Evolutionary conservation across 2,329 filamentous ascomycete genomes (phyloP), one percentile per base, ranked within the genome.

Genomic region (Fusarium denticulatum): DNA sequence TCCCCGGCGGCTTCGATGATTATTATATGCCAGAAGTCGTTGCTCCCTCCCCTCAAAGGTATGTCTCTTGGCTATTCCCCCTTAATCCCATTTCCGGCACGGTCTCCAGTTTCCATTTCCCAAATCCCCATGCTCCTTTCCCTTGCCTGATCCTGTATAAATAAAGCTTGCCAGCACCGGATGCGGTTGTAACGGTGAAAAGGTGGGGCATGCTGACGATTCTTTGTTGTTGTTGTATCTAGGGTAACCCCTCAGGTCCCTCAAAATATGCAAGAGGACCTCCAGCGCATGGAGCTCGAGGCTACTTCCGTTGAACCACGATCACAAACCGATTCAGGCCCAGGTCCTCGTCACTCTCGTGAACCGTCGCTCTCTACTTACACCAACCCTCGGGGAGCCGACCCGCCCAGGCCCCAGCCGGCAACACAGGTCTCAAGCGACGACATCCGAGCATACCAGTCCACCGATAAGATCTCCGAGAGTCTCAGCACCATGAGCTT

Each of bases 181-280:
- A 77, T 76, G 65, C 71, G 72, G 75, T 70, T 71, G 60, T 53
- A 72, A 77, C 77, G 76, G 75, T 77, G 72, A 66, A 78, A 75
- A 72, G 75, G 81, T 80, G 80, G 80, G 80, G 80, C 80, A 74
- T 74, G 80, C 83, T 83, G 80, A 85, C 82, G 73, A 73, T 78
- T 76, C 78, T 81, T 74, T 76, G 73, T 77, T 76, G 72, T 76
- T 67, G 60, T 74, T 78, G 77, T 80, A 73, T 80, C 76, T 83
- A 97, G 94, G 86, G 91, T 97, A 80, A 97, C 96, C 91, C 94
- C 94, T 81, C 95, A 98, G 87, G 95, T 98, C 75, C 94, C 96
- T 76, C 93, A 96, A 84, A 96, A 97, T 84, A 98, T 99, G 90
- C 95, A 97, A 85, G 92, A 97, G 80, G 96, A 94, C 83, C 89